Conservation (phyloP, 176 grass and related monocot genomes). For the Paspalum vaginatum region DNA sequence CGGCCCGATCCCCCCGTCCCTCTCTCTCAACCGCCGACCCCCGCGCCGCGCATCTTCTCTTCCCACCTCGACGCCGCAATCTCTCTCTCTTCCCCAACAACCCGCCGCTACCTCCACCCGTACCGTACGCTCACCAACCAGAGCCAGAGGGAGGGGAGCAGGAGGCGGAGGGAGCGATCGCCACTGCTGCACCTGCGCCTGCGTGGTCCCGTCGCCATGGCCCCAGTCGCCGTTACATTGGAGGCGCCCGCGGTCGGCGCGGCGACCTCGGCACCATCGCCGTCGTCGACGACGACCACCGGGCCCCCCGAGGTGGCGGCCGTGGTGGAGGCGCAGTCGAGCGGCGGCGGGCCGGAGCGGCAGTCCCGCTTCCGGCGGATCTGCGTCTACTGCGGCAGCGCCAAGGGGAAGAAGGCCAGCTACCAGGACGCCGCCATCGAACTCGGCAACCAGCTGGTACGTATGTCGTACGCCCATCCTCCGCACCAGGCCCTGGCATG, state of each 20-base stretch:
- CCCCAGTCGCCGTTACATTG: neutral
- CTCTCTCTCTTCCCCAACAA: neutral
- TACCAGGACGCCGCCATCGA: slow-evolving; percentile 90
- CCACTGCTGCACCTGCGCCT: neutral
- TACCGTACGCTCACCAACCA: neutral
- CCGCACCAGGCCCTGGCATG: neutral
- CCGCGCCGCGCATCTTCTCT: neutral
- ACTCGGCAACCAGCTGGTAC: slow-evolving; percentile 84
- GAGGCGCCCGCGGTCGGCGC: neutral
- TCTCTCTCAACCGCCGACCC: neutral
- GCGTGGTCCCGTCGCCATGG: slow-evolving; percentile 16
- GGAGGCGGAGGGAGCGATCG: neutral
- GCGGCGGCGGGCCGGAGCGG: slow-evolving; percentile 6
- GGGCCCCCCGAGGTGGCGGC: too few relatives aligned
- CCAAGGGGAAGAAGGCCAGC: slow-evolving; percentile 69
- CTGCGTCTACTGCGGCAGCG: slow-evolving; percentile 97
- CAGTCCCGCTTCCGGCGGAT: slow-evolving; percentile 78
- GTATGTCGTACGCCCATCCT: neutral
- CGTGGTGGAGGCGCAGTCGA: neutral
- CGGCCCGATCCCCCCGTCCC: too few relatives aligned
- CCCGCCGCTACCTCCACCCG: neutral
- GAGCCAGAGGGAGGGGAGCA: neutral
- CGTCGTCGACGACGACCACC: neutral
- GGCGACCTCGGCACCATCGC: neutral
- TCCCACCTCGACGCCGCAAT: neutral